Evolutionary conservation across 768 basidiomycete genomes (phyloP).

Genomic region (Ramaria sp.): DNA sequence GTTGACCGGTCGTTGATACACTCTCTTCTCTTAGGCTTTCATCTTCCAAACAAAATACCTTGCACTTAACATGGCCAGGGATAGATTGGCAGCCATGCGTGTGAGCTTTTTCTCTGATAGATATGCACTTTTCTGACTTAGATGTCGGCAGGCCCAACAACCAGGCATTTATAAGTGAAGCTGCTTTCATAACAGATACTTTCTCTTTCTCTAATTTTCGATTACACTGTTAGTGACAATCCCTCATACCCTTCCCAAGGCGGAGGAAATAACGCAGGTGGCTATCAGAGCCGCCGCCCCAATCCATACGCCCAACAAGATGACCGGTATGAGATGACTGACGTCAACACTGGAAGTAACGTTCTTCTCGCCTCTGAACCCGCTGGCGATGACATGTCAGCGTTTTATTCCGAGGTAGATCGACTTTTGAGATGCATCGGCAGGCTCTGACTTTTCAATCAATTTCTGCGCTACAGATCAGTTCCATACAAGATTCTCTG

Average conservation of each 20-base stretch:
- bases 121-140: neutral
- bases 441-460: neutral
- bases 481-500: constrained; percentile 62
- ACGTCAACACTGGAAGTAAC: constrained; percentile 48
- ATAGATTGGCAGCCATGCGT: constrained; percentile 12
- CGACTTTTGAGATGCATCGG: neutral
- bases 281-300: constrained; percentile 23
- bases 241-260: neutral
- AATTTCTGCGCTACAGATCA: constrained; percentile 37
- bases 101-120: constrained; percentile 1
- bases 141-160: constrained; percentile 7
- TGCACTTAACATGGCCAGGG: constrained; percentile 9
- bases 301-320: constrained; percentile 66
- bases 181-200: no score
- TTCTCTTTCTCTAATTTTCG: no score
- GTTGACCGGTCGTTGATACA: no score
- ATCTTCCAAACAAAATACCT: no score
- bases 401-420: constrained; percentile 6
- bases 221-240: neutral
- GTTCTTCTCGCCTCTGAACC: constrained; percentile 31
- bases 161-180: constrained; percentile 6
- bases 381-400: constrained; percentile 10
- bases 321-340: constrained; percentile 62
- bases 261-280: neutral
- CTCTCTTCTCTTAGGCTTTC: no score